These are phyloP conservation scores for Paramyrothecium roridum DNA, from an alignment of 2,329 filamentous ascomycete species.

Conservation along the genomic window DNA sequence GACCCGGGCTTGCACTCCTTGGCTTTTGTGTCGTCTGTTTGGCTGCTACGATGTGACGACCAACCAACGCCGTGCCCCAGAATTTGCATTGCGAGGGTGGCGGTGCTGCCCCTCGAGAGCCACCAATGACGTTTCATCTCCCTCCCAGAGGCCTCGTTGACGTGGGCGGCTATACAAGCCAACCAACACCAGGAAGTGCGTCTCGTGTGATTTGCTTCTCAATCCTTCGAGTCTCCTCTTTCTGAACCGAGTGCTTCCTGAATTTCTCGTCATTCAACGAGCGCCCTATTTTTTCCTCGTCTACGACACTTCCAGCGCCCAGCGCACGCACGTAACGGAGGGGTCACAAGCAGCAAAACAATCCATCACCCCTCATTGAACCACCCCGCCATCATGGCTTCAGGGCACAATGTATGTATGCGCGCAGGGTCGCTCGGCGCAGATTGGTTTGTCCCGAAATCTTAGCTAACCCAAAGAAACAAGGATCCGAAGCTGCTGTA, in stretches of 20 bases:
- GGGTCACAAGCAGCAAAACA: too few species aligned
- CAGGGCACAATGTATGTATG: slow-evolving; percentile 25
- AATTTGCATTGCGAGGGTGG: not conserved
- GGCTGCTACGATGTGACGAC: too few species aligned
- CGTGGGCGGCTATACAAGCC: not conserved
- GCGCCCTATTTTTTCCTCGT: too few species aligned
- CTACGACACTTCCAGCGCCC: too few species aligned
- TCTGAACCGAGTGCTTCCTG: not conserved
- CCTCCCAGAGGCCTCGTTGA: not conserved
- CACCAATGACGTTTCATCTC: not conserved
- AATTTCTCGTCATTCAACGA: not conserved
- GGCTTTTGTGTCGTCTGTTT: too few species aligned
- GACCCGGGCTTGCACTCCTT: too few species aligned
- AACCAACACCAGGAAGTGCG: not conserved
- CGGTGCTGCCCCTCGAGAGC: not conserved
- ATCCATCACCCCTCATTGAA: not conserved
- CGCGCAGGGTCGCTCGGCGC: not conserved
- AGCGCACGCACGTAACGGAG: too few species aligned
- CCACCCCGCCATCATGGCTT: slow-evolving; percentile 19
- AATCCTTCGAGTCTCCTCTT: not conserved
- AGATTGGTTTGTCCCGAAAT: not conserved
- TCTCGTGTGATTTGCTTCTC: not conserved
- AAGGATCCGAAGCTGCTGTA: slow-evolving; percentile 64
- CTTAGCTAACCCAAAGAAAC: not conserved
- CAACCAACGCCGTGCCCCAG: too few species aligned